Percentiles rank a stretch among this genome's conserved stretches.
These are phyloP conservation scores for Sarocladium brachiariae DNA, from an alignment of 2,329 filamentous ascomycete species.

Conservation along the genomic window DNA sequence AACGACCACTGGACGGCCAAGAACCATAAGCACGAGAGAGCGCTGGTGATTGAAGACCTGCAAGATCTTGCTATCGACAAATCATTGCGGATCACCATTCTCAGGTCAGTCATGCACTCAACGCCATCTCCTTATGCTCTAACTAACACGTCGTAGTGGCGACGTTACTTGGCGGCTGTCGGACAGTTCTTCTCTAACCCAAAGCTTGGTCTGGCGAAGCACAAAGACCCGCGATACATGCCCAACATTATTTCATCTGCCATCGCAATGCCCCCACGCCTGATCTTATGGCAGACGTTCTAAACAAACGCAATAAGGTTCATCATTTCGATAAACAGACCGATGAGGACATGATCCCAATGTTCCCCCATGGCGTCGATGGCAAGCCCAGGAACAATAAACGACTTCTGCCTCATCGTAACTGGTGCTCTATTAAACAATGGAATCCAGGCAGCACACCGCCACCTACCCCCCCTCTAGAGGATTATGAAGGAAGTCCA, in stretches of 20 bases:
- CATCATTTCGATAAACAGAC: slow-evolving; percentile 69
- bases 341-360: slow-evolving; percentile 91
- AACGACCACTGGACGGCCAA: slow-evolving; percentile 98
- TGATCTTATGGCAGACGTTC: slow-evolving; percentile 78
- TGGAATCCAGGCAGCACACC: slow-evolving; percentile 77
- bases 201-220: slow-evolving; percentile 71
- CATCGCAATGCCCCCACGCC: slow-evolving; percentile 85
- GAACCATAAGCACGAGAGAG: slow-evolving; percentile 85
- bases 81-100: slow-evolving; percentile 82
- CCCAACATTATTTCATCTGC: slow-evolving; percentile 90
- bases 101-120: slow-evolving; percentile 43
- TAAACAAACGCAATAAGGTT: slow-evolving; percentile 87
- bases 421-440: slow-evolving; percentile 89
- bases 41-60: slow-evolving; percentile 79
- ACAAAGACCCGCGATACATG: slow-evolving; percentile 94
- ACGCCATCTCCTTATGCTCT: slow-evolving; percentile 22
- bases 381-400: slow-evolving; percentile 89
- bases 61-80: slow-evolving; percentile 92
- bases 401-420: slow-evolving; percentile 77
- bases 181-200: slow-evolving; percentile 94
- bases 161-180: slow-evolving; percentile 87
- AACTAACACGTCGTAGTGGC: slow-evolving; percentile 45
- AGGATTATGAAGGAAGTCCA: slow-evolving; percentile 26
- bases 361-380: slow-evolving; percentile 85
- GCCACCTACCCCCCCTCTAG: slow-evolving; percentile 55